Conservation (phyloP, 495 filamentous ascomycete genomes). For the Daldinia decipiens region DNA sequence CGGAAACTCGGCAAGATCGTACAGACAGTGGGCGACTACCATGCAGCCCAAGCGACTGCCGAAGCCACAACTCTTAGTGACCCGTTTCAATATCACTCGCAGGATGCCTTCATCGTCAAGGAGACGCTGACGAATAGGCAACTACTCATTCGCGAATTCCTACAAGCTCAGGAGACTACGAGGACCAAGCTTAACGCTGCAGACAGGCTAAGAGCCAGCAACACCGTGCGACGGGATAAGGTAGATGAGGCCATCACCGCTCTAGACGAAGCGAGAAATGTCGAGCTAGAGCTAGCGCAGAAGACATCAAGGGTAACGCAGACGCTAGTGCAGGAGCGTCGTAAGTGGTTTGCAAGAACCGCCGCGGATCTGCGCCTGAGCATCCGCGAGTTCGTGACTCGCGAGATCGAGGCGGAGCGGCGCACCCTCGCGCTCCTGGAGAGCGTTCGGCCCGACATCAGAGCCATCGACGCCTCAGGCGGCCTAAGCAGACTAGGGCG, state of each 20-base stretch:
- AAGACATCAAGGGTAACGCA: constrained; percentile 88
- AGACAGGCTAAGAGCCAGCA: constrained; percentile 84
- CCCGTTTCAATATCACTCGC: constrained; percentile 93
- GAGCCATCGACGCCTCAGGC: constrained; percentile 88
- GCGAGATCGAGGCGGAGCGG: constrained; percentile 95
- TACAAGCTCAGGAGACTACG: constrained; percentile 85
- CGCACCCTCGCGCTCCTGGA: constrained; percentile 92
- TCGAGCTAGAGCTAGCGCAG: constrained; percentile 79
- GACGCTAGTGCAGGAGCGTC: constrained; percentile 88
- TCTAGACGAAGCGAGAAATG: constrained; percentile 83
- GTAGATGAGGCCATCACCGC: constrained; percentile 94
- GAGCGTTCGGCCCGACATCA: constrained; percentile 89
- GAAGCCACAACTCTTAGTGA: constrained; percentile 96
- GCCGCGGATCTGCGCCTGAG: constrained; percentile 78
- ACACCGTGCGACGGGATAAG: constrained; percentile 88
- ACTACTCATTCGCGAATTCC: constrained; percentile 93
- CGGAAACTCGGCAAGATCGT: constrained; percentile 94
- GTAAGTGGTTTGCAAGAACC: constrained; percentile 90
- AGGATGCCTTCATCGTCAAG: constrained; percentile 97
- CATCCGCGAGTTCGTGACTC: constrained; percentile 90
- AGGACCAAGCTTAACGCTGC: constrained; percentile 82
- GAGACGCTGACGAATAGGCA: constrained; percentile 98
- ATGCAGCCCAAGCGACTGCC: constrained; percentile 96
- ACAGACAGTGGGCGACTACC: constrained; percentile 91
- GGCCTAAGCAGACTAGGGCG: constrained; percentile 89